A percentile compares a stretch with the other conserved stretches of the same genome.
Conservation (phyloP, 139 green algal genomes). For the Microglena sp. region DNA sequence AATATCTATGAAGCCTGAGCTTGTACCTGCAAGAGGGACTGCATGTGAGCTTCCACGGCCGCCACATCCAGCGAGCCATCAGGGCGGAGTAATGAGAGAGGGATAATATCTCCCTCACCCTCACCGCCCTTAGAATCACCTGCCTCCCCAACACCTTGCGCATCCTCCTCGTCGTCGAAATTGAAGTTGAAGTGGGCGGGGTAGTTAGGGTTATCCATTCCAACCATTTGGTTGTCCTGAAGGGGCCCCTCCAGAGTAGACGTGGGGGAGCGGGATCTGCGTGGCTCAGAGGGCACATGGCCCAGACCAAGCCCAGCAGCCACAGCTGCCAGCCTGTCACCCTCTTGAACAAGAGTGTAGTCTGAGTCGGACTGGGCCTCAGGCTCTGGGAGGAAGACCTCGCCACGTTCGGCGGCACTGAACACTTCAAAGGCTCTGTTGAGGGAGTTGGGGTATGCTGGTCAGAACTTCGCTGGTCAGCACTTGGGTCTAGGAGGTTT, state of each 20-base stretch:
- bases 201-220: neutral
- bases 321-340: conserved; percentile 18
- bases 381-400: neutral
- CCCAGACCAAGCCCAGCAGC: conserved; percentile 22
- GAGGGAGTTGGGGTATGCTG: conserved; percentile 13
- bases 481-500: no score
- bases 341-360: conserved; percentile 7
- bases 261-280: conserved; percentile 3
- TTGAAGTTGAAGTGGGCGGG: neutral
- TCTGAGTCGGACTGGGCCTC: neutral
- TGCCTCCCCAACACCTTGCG: neutral
- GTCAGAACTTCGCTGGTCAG: no score
- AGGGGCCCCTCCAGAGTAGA: conserved; percentile 6
- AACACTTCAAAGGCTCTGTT: conserved; percentile 11
- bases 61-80: conserved; percentile 26
- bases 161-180: neutral
- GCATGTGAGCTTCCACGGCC: conserved; percentile 35
- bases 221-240: neutral
- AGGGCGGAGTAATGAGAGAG: no score
- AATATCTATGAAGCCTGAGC: no score
- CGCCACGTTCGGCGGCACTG: neutral
- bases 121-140: neutral
- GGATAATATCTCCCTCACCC: neutral
- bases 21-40: conserved; percentile 15
- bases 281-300: conserved; percentile 10